Evolutionary conservation across 768 basidiomycete genomes (phyloP).

Genomic region (Kondoa malvinella): DNA sequence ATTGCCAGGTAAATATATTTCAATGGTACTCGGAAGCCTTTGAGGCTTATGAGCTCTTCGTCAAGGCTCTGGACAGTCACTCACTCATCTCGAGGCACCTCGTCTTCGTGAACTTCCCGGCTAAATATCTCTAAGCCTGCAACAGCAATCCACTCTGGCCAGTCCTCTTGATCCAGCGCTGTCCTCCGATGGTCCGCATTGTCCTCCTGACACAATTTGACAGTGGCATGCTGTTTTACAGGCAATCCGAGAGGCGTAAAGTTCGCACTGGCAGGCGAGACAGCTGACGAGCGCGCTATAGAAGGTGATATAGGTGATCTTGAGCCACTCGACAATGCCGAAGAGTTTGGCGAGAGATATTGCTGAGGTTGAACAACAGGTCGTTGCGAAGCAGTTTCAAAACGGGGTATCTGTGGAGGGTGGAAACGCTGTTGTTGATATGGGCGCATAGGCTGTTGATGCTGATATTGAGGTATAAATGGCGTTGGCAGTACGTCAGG

Average conservation of each 20-base stretch:
- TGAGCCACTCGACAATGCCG: not conserved
- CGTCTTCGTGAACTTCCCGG: not conserved
- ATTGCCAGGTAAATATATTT: not conserved
- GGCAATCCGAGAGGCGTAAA: not conserved
- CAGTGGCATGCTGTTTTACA: not conserved
- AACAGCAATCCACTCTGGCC: not conserved
- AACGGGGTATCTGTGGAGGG: too few relatives aligned
- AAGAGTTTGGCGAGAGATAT: not conserved
- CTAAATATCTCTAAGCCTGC: not conserved
- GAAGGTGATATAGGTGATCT: not conserved
- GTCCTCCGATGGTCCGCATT: not conserved
- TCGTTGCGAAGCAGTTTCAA: too few relatives aligned
- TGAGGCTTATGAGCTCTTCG: not conserved
- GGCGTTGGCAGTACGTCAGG: too few relatives aligned
- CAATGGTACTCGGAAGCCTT: not conserved
- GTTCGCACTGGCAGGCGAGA: not conserved
- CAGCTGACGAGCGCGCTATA: too few relatives aligned
- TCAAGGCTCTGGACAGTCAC: not conserved
- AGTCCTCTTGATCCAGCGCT: not conserved
- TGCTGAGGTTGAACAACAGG: too few relatives aligned
- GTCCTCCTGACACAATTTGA: not conserved
- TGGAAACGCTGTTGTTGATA: too few relatives aligned
- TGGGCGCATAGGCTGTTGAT: too few relatives aligned
- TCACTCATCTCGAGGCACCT: not conserved
- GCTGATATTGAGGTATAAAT: too few relatives aligned